Evolutionary conservation across 495 filamentous ascomycete genomes (phyloP).

Genomic region (Evernia prunastri): DNA sequence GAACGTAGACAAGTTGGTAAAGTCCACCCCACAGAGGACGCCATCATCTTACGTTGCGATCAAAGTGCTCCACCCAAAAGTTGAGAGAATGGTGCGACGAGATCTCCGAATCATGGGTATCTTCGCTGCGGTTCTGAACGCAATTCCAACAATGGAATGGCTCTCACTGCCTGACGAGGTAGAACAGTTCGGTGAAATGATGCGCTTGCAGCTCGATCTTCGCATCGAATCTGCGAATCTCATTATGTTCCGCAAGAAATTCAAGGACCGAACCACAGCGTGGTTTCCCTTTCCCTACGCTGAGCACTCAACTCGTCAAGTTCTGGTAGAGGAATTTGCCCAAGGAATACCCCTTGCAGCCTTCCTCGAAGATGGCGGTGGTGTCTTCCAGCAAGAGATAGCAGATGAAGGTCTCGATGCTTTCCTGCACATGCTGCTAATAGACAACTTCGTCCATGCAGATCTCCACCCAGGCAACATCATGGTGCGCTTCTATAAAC

Average conservation of each 20-base stretch:
- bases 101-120: slow-evolving; percentile 92
- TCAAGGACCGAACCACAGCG: slow-evolving; percentile 80
- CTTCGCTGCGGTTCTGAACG: slow-evolving; percentile 79
- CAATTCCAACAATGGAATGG: slow-evolving; percentile 95
- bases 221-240: slow-evolving; percentile 93
- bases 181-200: slow-evolving; percentile 93
- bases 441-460: slow-evolving; percentile 99
- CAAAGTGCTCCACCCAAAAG: slow-evolving; percentile 90
- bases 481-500: slow-evolving; percentile 98
- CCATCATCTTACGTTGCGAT: slow-evolving; percentile 92
- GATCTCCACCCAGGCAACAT: slow-evolving; percentile 98
- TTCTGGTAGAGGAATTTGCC: slow-evolving; percentile 93
- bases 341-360: slow-evolving; percentile 85
- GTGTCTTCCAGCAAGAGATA: slow-evolving; percentile 88
- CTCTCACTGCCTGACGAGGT: slow-evolving; percentile 94
- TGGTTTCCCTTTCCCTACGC: slow-evolving; percentile 94
- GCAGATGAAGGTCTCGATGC: slow-evolving; percentile 93
- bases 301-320: slow-evolving; percentile 83
- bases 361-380: slow-evolving; percentile 86
- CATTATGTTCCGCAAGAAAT: slow-evolving; percentile 80
- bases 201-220: slow-evolving; percentile 91
- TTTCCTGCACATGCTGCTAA: slow-evolving; percentile 95
- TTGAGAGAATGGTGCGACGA: slow-evolving; percentile 80
- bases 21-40: slow-evolving; percentile 74
- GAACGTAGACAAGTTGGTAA: slow-evolving; percentile 80